Evolutionary conservation across 2,329 filamentous ascomycete species (phyloP), one percentile per base, ranked within the genome.

Genomic region (Nemania bipapillata): DNA sequence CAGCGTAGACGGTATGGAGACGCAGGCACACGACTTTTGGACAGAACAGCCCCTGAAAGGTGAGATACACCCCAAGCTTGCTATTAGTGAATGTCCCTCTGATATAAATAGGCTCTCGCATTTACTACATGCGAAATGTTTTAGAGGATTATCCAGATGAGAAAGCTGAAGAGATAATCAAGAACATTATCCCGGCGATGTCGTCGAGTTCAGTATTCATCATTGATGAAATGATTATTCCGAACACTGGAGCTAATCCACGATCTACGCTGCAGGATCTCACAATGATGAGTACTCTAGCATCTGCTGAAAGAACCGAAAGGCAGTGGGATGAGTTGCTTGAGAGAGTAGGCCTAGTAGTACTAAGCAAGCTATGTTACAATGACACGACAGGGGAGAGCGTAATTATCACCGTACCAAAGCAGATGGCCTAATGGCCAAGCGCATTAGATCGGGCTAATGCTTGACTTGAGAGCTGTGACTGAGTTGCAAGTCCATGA

Each of bases 101-200:
- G n/a, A n/a, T n/a, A n/a, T n/a, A n/a, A n/a, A n/a, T n/a, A n/a
- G n/a, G n/a, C n/a, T 32, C 30, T 32, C 30, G 30, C 4, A 32
- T 73, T 45, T 76, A 75, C 65, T 70, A 60, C 56, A 26, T 74
- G 1, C 63, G 73, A 2, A 58, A 37, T 5, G 70, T 76, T 6
- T 45, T 71, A 0, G 72, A 76, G 20, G 65, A 75, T 24, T 66
- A 67, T 28, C 64, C 68, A 0, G 56, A 66, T 2, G 53, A 70
- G 1, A 52, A 50, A 22, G 52, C 57, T 2, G 20, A 55, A 2
- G 3, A 35, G 20, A 28, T 76, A 1, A 57, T 76, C 0, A 57
- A 42, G 2, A 26, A 40, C 12, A 68, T 58, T 1, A 63, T 57
- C 8, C 53, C 24, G 0, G 72, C 68, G 6, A 72, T 76, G 72